Evolutionary conservation across 2,329 filamentous ascomycete species (phyloP).

Genomic region (Trichoderma arundinaceum): DNA sequence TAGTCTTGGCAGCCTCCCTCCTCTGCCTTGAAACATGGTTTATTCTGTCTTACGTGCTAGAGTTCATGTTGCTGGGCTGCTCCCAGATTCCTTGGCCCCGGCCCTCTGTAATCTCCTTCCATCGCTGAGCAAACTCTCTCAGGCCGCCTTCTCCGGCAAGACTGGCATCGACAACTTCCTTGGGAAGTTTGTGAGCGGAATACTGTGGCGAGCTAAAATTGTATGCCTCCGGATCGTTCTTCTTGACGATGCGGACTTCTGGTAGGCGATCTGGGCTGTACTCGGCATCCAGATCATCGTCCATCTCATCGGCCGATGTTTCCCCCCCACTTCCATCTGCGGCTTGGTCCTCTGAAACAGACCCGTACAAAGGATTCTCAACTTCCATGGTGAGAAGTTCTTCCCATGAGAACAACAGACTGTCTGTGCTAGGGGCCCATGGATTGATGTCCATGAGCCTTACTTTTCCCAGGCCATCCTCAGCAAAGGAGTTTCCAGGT

Average conservation of each 20-base stretch:
- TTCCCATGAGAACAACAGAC: conserved; percentile 85
- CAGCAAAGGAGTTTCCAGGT: conserved; percentile 64
- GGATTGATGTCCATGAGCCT: conserved; percentile 95
- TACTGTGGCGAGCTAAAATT: conserved; percentile 86
- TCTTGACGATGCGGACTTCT: conserved; percentile 81
- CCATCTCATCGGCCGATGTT: conserved; percentile 47
- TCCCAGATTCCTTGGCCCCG: conserved; percentile 50
- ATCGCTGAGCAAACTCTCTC: conserved; percentile 78
- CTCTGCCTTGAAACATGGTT: not conserved
- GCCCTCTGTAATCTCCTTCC: conserved; percentile 65
- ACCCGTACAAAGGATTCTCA: conserved; percentile 61
- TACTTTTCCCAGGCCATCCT: conserved; percentile 70
- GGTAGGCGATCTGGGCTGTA: conserved; percentile 66
- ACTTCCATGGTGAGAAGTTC: conserved; percentile 79
- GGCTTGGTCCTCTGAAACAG: conserved; percentile 38
- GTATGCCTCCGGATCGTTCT: conserved; percentile 86
- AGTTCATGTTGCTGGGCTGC: conserved; percentile 36
- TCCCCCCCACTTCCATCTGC: conserved; percentile 48
- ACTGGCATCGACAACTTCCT: conserved; percentile 82
- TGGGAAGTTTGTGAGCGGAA: conserved; percentile 93
- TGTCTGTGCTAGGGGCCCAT: conserved; percentile 89
- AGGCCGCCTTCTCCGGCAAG: conserved; percentile 74
- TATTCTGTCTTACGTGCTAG: conserved; percentile 12
- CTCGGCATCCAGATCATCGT: conserved; percentile 51
- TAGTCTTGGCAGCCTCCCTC: not conserved